phyloP scores from a whole-genome alignment of 2,329 filamentous ascomycete genomes.

The Pseudocercospora fuligena region DNA sequence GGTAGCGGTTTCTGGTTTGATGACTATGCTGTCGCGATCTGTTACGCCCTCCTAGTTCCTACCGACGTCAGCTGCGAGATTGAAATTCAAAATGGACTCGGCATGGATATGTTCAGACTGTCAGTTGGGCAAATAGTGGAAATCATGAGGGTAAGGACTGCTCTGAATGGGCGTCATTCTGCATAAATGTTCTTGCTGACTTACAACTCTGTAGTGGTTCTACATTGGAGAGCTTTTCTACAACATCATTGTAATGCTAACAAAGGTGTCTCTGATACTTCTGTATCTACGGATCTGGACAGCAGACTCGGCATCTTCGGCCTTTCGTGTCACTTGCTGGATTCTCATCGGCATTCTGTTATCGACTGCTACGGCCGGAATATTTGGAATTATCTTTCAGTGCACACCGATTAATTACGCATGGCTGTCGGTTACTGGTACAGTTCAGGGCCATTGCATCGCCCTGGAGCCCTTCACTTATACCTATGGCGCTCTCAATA shows the following conservation, averaged over 20 bases:
- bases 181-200: neutral
- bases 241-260: conserved; percentile 19
- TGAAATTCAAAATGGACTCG: conserved; percentile 19
- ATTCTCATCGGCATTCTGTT: conserved; percentile 9
- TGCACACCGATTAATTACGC: conserved; percentile 14
- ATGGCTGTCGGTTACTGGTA: conserved; percentile 6
- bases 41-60: conserved; percentile 15
- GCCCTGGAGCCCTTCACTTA: conserved; percentile 11
- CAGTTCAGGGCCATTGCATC: neutral
- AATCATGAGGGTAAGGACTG: conserved; percentile 12
- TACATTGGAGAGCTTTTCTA: conserved; percentile 21
- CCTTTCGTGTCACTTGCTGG: conserved; percentile 16
- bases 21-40: conserved; percentile 17
- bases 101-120: conserved; percentile 15
- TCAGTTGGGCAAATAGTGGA: conserved; percentile 7
- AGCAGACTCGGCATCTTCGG: conserved; percentile 6
- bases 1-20: conserved; percentile 22
- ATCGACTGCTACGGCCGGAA: conserved; percentile 8
- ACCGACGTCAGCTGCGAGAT: conserved; percentile 12
- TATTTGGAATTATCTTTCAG: conserved; percentile 20
- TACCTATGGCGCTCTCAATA: conserved; percentile 16
- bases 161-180: neutral
- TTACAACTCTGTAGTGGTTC: conserved; percentile 13
- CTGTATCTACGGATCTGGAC: conserved; percentile 24
- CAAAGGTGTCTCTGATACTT: conserved; percentile 17